phyloP scores from a whole-genome alignment of 2,329 filamentous ascomycete species.

The Macroventuria anomochaeta region DNA sequence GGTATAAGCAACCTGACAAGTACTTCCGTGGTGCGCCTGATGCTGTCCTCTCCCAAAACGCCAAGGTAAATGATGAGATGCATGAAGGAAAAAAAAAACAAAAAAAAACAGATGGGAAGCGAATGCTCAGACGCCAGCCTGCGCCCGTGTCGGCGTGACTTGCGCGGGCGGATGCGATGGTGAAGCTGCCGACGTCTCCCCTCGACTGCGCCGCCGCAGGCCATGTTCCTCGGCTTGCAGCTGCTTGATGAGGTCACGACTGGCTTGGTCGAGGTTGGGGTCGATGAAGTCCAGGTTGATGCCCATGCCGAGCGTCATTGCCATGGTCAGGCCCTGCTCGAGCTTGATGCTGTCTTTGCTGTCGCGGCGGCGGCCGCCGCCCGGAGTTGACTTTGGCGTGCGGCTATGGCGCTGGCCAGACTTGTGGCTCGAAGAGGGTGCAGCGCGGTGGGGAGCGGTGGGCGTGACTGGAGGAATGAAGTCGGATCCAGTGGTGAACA shows the following conservation, averaged over 20 bases:
- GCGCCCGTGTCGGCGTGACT: slow-evolving; percentile 7
- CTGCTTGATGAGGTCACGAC: slow-evolving; percentile 37
- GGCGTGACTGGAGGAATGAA: slow-evolving; percentile 29
- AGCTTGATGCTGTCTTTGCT: slow-evolving; percentile 40
- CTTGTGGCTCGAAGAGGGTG: slow-evolving; percentile 27
- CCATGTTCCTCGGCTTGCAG: slow-evolving; percentile 42
- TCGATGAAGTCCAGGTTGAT: slow-evolving; percentile 32
- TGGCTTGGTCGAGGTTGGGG: slow-evolving; percentile 35
- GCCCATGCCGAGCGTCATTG: slow-evolving; percentile 24
- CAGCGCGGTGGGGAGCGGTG: slow-evolving; percentile 7
- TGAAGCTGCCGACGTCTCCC: slow-evolving; percentile 3
- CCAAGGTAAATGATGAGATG: background rate
- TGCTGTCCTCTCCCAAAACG: background rate
- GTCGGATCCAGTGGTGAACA: slow-evolving; percentile 32
- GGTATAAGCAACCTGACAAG: slow-evolving; percentile 31
- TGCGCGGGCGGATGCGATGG: slow-evolving; percentile 9
- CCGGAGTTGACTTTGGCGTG: slow-evolving; percentile 40
- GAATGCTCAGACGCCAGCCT: slow-evolving; percentile 4
- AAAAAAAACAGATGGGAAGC: background rate
- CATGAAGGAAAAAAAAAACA: slow-evolving; percentile 7
- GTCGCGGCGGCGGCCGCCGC: slow-evolving; percentile 26
- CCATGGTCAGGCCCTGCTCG: slow-evolving; percentile 27
- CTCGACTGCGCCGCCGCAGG: slow-evolving; percentile 35
- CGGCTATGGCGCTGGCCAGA: slow-evolving; percentile 32
- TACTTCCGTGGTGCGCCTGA: slow-evolving; percentile 6